phyloP scores from a whole-genome alignment of 2,329 filamentous ascomycete genomes.

The Diaporthe batatas region DNA sequence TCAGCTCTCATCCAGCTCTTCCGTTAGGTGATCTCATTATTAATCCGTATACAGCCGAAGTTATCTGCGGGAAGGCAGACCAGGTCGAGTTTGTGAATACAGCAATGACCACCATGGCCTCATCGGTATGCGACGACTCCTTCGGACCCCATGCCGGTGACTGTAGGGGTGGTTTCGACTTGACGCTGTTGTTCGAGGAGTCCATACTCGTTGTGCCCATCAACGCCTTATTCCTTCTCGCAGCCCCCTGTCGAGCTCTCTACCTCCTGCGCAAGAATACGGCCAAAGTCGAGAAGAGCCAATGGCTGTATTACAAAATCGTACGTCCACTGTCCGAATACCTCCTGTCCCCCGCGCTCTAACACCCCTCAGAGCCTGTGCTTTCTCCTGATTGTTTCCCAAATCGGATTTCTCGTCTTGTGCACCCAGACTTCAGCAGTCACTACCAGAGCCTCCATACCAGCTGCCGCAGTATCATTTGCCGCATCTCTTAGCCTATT shows the following conservation, averaged over 20 bases:
- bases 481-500: constrained; percentile 6
- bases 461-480: constrained; percentile 16
- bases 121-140: constrained; percentile 8
- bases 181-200: constrained; percentile 9
- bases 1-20: background rate
- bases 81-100: background rate
- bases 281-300: background rate
- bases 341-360: background rate
- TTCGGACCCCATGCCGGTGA: constrained; percentile 6
- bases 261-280: constrained; percentile 8
- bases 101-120: constrained; percentile 11
- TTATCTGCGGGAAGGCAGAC: background rate
- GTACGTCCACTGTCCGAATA: background rate
- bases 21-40: too few relatives aligned
- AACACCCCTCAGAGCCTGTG: background rate
- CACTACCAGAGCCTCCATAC: background rate
- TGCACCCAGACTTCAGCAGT: background rate
- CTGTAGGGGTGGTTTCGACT: constrained; percentile 20
- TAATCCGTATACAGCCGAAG: too few relatives aligned
- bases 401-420: constrained; percentile 13
- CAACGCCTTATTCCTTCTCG: constrained; percentile 8
- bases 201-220: constrained; percentile 12
- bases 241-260: constrained; percentile 6
- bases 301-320: constrained; percentile 13
- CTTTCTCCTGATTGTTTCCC: background rate